A percentile compares a stretch with the other conserved stretches of the same genome.
These are phyloP conservation scores for Carallia pectinifolia DNA, from an alignment of 345 rosid genomes.

Conservation along the genomic window DNA sequence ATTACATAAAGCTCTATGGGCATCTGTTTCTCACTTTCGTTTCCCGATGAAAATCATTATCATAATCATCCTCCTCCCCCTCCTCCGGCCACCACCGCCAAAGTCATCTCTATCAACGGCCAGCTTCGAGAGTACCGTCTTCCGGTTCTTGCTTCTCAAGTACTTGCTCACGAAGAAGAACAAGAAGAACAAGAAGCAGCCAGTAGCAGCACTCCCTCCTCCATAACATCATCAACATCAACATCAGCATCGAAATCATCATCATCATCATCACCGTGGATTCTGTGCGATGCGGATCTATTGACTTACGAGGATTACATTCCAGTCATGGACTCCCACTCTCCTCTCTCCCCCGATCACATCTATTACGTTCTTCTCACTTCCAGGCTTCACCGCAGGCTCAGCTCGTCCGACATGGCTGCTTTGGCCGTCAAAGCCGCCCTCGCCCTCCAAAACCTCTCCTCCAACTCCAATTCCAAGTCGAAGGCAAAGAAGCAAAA, in stretches of 20 bases:
- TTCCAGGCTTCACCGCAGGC: constrained; percentile 57
- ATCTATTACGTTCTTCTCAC: constrained; percentile 68
- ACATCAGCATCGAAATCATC: constrained; percentile 21
- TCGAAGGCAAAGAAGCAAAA: too few relatives aligned
- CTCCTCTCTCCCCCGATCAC: constrained; percentile 44
- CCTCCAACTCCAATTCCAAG: background rate
- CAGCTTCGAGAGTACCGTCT: constrained; percentile 55
- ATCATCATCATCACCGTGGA: constrained; percentile 23
- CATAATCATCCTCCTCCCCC: constrained; percentile 7
- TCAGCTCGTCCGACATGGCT: constrained; percentile 85
- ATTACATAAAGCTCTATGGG: background rate
- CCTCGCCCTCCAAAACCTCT: constrained; percentile 57
- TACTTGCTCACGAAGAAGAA: constrained; percentile 24
- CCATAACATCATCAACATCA: constrained; percentile 5
- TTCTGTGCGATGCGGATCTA: constrained; percentile 64
- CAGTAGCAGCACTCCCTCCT: constrained; percentile 35
- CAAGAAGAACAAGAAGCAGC: too few relatives aligned
- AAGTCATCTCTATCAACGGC: constrained; percentile 62
- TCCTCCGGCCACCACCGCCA: constrained; percentile 32
- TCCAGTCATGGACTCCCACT: constrained; percentile 42
- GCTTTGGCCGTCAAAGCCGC: constrained; percentile 90
- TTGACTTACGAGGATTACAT: constrained; percentile 61
- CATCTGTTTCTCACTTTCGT: background rate
- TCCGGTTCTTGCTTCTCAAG: constrained; percentile 53
- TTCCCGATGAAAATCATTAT: background rate